Base-by-base conservation (phyloP, 176 grass and related monocot genomes). In the Elymus sibiricus region DNA sequence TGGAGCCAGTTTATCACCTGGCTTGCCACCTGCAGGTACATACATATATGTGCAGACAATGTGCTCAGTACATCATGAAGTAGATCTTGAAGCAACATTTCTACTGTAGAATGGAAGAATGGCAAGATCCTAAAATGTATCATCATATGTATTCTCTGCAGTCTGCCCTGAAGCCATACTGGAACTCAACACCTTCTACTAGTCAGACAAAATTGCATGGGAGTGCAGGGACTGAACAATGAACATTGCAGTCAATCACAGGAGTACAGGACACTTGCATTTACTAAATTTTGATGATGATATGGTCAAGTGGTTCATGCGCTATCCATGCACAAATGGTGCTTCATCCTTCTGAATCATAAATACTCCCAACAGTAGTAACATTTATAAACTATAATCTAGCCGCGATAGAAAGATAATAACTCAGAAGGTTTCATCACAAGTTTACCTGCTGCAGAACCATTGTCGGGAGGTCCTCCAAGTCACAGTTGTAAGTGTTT, bases 391-490 rank as follows among this genome's bases (percentile, higher is more conserved):
- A 59, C 40, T 74, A 29, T 29, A 80, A 76, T 65, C 34, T 14
- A 60, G 39, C 34, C 24, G 4, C 8, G 22, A 47, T n/a, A 39
- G 58, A 37, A 9, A 22, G 53, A 58, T 58, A 58, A 67, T 67
- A 79, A 68, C 26, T 70, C 5, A 38, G 42, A 53, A 22, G 31
- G 19, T 78, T 70, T 70, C 22, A 87, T 77, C 38, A 13, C 21
- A 55, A 16, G 76, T 78, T 84, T 82, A 98, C 93, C 96, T 98
- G 96, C 79, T 98, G 93, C 51, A 98, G 90, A 91, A 98, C 86
- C 87, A 98, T 88, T 84, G 93, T 94, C 26, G 97, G 85, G 37
- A 98, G 92, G 86, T 98, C 94, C 81, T 98, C 94, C 79, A 98
- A 87, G 82, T 98, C 97, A 84, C 97, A 95, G 44, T 75, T 93